Percentiles rank a stretch among this genome's conserved stretches.
These are phyloP conservation scores for Hamamelis virginiana DNA, from an alignment of 164 flowering plant species.

Conservation along the genomic window DNA sequence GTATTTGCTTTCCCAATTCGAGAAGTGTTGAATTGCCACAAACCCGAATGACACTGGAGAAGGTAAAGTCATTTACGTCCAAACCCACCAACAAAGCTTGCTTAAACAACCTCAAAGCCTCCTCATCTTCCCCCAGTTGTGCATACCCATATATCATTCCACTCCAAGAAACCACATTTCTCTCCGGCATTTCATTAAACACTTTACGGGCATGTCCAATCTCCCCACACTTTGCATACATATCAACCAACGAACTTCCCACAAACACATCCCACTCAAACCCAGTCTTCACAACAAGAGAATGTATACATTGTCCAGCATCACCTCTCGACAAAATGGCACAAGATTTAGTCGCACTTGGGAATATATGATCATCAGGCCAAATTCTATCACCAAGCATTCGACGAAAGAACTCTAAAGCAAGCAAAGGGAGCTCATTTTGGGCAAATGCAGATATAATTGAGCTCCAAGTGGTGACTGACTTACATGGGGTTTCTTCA, in stretches of 20 bases:
- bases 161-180: slow-evolving; percentile 92
- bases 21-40: slow-evolving; percentile 67
- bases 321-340: slow-evolving; percentile 38
- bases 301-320: slow-evolving; percentile 60
- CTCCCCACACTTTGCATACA: slow-evolving; percentile 81
- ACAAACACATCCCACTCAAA: slow-evolving; percentile 67
- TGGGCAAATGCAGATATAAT: slow-evolving; percentile 74
- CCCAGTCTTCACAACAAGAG: slow-evolving; percentile 58
- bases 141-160: slow-evolving; percentile 87
- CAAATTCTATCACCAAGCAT: slow-evolving; percentile 42
- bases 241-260: slow-evolving; percentile 79
- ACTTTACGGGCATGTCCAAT: slow-evolving; percentile 51
- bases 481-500: slow-evolving; percentile 43
- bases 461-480: slow-evolving; percentile 80
- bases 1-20: slow-evolving; percentile 75
- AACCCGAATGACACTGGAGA: slow-evolving; percentile 71
- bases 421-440: slow-evolving; percentile 68
- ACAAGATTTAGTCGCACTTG: slow-evolving; percentile 69
- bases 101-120: slow-evolving; percentile 74
- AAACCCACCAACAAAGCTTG: slow-evolving; percentile 48
- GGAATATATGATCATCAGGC: slow-evolving; percentile 70
- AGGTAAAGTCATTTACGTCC: slow-evolving; percentile 84
- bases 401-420: slow-evolving; percentile 53
- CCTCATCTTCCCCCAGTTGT: slow-evolving; percentile 67
- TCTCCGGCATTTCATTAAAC: slow-evolving; percentile 90